These are phyloP conservation scores for Zelopaecilomyces penicillatus DNA, from an alignment of 2,329 filamentous ascomycete species.

Conservation along the genomic window DNA sequence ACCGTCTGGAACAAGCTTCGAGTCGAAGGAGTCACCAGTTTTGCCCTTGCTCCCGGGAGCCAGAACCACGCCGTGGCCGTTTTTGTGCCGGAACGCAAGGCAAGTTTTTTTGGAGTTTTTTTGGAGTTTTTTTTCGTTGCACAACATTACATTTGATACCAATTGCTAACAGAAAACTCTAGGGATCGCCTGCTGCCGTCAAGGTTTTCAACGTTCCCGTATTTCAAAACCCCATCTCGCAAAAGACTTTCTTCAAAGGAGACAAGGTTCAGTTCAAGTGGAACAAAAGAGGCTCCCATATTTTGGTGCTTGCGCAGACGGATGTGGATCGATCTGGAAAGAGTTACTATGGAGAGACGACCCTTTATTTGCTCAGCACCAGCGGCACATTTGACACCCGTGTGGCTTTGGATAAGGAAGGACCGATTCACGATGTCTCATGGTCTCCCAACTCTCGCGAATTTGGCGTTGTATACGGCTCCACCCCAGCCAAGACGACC, in stretches of 20 bases:
- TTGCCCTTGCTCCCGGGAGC: conserved; percentile 74
- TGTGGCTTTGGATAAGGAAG: conserved; percentile 89
- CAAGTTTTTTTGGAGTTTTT: conserved; percentile 28
- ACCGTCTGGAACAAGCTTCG: conserved; percentile 94
- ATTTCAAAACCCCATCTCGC: conserved; percentile 74
- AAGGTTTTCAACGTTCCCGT: conserved; percentile 91
- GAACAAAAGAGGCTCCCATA: conserved; percentile 83
- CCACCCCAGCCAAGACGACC: conserved; percentile 98
- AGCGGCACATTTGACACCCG: conserved; percentile 89
- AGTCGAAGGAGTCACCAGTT: conserved; percentile 82
- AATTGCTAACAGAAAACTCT: background rate
- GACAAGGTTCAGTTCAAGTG: conserved; percentile 99
- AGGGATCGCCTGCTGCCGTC: conserved; percentile 89
- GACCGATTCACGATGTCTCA: conserved; percentile 94
- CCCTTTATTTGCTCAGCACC: conserved; percentile 86
- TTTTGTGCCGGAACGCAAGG: conserved; percentile 93
- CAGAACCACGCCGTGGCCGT: conserved; percentile 88
- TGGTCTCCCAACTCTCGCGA: conserved; percentile 98
- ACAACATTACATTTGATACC: conserved; percentile 1
- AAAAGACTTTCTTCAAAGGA: conserved; percentile 99
- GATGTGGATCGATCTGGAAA: conserved; percentile 98
- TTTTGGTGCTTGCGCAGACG: conserved; percentile 93
- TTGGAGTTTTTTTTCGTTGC: background rate
- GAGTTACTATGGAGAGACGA: conserved; percentile 98
- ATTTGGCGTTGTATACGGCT: conserved; percentile 95